Evolutionary conservation across 2,329 filamentous ascomycete species (phyloP), one percentile per base, ranked within the genome.

Genomic region (Magnaporthales sp.): DNA sequence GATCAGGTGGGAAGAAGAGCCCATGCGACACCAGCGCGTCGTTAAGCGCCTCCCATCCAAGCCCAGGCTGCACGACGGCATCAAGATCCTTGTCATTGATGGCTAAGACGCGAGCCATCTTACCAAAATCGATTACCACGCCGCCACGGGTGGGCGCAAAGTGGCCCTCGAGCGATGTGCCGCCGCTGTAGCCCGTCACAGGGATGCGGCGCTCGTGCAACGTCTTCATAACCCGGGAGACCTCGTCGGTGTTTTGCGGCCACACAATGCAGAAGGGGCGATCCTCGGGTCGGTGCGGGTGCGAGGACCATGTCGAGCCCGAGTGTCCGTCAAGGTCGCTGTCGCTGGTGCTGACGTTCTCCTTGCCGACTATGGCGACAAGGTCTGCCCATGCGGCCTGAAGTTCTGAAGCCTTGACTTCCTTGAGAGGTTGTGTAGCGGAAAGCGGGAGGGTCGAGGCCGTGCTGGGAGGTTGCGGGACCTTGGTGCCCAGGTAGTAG

Each of bases 1-100:
- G 93, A 76, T 97, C 93, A 0, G 92, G 93, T 26, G 93, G 93
- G 79, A 97, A 97, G 82, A 97, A 96, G 3, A 97, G 84, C 30
- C 90, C 90, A 68, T 92, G 82, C 63, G 87, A 82, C 7, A 80
- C 82, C 22, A 97, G 83, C 69, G 89, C 83, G 73, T 95, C 91
- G 74, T 97, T 97, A 54, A 97, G 81, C 9, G 84, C 75, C 78
- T 97, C 91, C 93, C 93, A 97, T 13, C 92, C 91, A 10, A 97
- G 86, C 2, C 91, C 93, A 5, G 90, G 90, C 77, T 92, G 90
- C 24, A 92, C 90, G 7, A 91, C 84, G 15, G 91, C 89, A 75
- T 93, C 90, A 68, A 92, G 79, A 73, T 93, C 90, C 1, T 89
- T 87, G 77, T 90, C 89, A 79, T 97, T 90, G 71, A 97, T 79